These are phyloP conservation scores for Sporisorium graminicola DNA, from an alignment of 1,284 basidiomycete species.

Conservation along the genomic window DNA sequence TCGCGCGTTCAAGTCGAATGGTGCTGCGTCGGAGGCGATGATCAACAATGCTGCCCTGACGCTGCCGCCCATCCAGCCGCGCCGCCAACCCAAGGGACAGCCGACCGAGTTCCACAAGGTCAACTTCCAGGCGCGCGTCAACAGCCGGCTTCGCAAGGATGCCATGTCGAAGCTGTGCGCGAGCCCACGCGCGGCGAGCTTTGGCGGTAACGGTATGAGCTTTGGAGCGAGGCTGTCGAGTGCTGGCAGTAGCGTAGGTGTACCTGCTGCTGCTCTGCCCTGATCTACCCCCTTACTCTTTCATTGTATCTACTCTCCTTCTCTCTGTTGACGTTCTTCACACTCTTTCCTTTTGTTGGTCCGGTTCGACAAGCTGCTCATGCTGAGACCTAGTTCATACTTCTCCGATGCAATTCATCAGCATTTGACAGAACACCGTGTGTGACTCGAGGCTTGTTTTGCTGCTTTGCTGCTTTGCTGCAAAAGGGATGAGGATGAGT, in stretches of 20 bases:
- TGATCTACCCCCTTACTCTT: slow-evolving; percentile 5
- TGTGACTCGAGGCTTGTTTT: background rate
- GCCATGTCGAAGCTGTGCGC: slow-evolving; percentile 65
- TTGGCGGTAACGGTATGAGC: slow-evolving; percentile 49
- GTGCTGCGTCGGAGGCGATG: slow-evolving; percentile 13
- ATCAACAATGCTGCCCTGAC: slow-evolving; percentile 42
- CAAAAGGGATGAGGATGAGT: background rate
- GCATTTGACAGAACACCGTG: background rate
- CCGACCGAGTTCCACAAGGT: slow-evolving; percentile 59
- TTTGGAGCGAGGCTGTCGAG: slow-evolving; percentile 46
- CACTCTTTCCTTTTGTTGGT: background rate
- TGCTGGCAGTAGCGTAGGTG: slow-evolving; percentile 37
- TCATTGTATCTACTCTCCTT: background rate
- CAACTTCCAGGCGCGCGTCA: slow-evolving; percentile 63
- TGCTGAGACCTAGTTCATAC: background rate
- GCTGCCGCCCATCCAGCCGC: slow-evolving; percentile 52
- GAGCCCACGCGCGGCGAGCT: slow-evolving; percentile 56
- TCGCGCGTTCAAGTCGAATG: slow-evolving; percentile 45
- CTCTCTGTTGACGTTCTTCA: background rate
- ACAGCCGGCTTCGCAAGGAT: slow-evolving; percentile 57
- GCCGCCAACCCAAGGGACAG: slow-evolving; percentile 62
- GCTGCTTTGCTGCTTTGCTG: no score
- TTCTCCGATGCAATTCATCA: background rate
- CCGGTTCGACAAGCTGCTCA: background rate
- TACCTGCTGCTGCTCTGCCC: slow-evolving; percentile 14